These are phyloP conservation scores for Periconia sp. DNA, from an alignment of 2,329 filamentous ascomycete genomes.

Conservation along the genomic window DNA sequence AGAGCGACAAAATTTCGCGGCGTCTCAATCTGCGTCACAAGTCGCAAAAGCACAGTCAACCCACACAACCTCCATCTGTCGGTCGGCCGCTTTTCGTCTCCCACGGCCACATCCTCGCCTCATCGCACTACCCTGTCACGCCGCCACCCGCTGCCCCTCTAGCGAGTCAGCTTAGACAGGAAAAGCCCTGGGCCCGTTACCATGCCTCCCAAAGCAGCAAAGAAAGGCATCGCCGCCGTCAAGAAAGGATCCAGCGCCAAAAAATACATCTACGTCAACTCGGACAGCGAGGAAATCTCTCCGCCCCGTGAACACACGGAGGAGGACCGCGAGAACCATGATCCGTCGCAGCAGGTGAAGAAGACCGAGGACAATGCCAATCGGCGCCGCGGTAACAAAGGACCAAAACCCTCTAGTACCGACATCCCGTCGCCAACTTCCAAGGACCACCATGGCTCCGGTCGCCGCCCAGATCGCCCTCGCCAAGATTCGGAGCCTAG, in stretches of 20 bases:
- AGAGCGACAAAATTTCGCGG: not conserved
- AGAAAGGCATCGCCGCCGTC: slow-evolving; percentile 25
- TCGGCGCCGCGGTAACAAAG: not conserved
- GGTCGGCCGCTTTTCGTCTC: slow-evolving; percentile 14
- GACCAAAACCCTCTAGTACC: slow-evolving; percentile 5
- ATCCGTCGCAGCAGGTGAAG: not conserved
- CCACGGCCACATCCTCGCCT: slow-evolving; percentile 16
- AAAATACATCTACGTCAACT: slow-evolving; percentile 15
- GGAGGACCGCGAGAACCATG: not conserved
- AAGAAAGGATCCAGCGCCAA: slow-evolving; percentile 15
- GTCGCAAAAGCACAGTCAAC: not conserved
- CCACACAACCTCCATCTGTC: not conserved
- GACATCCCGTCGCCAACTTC: not conserved
- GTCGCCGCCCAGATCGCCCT: not conserved
- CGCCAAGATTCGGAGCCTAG: slow-evolving; percentile 1
- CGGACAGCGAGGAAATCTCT: slow-evolving; percentile 7
- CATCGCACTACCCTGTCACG: slow-evolving; percentile 14
- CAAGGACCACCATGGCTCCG: not conserved
- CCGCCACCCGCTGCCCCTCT: slow-evolving; percentile 20
- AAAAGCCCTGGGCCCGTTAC: slow-evolving; percentile 2
- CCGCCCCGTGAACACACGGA: not conserved
- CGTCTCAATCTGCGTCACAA: not conserved
- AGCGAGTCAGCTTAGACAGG: slow-evolving; percentile 17
- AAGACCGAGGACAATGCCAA: not conserved
- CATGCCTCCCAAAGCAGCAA: slow-evolving; percentile 17